Evolutionary conservation across 1,284 basidiomycete species (phyloP).

Genomic region (Bjerkandera adusta): DNA sequence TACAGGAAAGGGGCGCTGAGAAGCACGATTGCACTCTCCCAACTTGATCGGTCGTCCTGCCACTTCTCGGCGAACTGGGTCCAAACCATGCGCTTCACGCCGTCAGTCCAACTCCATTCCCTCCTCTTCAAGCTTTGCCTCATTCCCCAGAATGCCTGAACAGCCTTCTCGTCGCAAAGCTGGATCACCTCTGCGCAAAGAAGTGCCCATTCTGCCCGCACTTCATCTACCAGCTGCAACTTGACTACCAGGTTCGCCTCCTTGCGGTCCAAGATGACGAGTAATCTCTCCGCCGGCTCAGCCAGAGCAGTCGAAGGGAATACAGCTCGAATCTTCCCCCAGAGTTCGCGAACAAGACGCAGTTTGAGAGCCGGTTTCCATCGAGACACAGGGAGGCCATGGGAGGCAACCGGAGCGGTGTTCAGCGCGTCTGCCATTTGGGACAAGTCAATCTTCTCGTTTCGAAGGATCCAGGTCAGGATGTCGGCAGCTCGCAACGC

Average conservation of each 20-base stretch:
- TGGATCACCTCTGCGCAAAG: conserved; percentile 50
- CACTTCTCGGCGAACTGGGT: conserved; percentile 50
- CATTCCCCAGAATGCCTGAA: conserved; percentile 53
- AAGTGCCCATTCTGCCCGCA: conserved; percentile 53
- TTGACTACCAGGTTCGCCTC: conserved; percentile 47
- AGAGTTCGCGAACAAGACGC: conserved; percentile 51
- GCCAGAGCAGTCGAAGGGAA: conserved; percentile 43
- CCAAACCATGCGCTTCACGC: conserved; percentile 52
- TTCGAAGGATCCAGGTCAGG: conserved; percentile 49
- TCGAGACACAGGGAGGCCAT: conserved; percentile 21
- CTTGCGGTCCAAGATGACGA: conserved; percentile 46
- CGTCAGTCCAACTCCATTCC: conserved; percentile 14
- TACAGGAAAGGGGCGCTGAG: conserved; percentile 63
- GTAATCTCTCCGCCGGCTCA: conserved; percentile 41
- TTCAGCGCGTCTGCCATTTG: conserved; percentile 27
- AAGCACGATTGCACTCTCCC: conserved; percentile 54
- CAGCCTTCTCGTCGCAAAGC: conserved; percentile 41
- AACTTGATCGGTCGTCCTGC: conserved; percentile 40
- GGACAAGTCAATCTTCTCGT: conserved; percentile 50
- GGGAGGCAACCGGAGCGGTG: conserved; percentile 7
- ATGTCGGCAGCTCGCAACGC: conserved; percentile 40
- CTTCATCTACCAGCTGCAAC: conserved; percentile 35
- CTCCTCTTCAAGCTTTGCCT: conserved; percentile 14
- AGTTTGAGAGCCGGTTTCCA: conserved; percentile 48
- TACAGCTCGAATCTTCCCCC: conserved; percentile 42